Base-by-base conservation (phyloP, 306 rosid species). In the Trichosanthes truncata region DNA sequence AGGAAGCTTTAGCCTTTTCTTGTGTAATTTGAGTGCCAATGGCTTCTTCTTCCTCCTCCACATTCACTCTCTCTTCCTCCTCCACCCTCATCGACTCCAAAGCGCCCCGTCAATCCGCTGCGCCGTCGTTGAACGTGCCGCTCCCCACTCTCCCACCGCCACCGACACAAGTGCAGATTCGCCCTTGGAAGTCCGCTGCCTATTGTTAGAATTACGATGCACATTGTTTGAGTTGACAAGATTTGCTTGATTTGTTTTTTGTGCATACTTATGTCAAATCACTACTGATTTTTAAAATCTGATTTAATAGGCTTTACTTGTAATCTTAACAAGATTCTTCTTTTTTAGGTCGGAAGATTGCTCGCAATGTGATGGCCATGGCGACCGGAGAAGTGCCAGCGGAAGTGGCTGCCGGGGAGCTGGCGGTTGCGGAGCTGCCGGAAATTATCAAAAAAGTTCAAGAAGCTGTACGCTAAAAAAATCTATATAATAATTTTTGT, bases 381-480 rank as follows among this genome's bases (percentile, higher is more conserved):
- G 97, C 97, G 36, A 91, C 99, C 15, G 97, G 98, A 59, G 98
- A 95, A 80, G 96, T 95, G 55, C 91, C 91, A 0, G 87, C 93
- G 5, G 97, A 92, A 67, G 91, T 88, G 62, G 87, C 88, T 68
- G 33, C 92, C 9, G 74, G 85, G 60, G 97, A 95, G 81, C 56
- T 67, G 31, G 74, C 87, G 46, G 97, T 67, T 25, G 74, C 87
- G 46, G 97, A 95, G 83, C 46, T 72, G 31, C 96, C 97, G 73
- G 97, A 95, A 66, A 33, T 92, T 82, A 82, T 93, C 31, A 91
- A 91, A 84, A 77, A 90, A 18, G 53, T 76, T 83, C 97, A 89
- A 85, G 84, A 84, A 83, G 81, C 97, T 59, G 97, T 95, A 82
- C 80, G 89, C 73, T 31, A 48, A 23, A 60, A 46, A 9, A 6